Evolutionary conservation across 1,284 basidiomycete species (phyloP).

Genomic region (Ustilago cynodontis): DNA sequence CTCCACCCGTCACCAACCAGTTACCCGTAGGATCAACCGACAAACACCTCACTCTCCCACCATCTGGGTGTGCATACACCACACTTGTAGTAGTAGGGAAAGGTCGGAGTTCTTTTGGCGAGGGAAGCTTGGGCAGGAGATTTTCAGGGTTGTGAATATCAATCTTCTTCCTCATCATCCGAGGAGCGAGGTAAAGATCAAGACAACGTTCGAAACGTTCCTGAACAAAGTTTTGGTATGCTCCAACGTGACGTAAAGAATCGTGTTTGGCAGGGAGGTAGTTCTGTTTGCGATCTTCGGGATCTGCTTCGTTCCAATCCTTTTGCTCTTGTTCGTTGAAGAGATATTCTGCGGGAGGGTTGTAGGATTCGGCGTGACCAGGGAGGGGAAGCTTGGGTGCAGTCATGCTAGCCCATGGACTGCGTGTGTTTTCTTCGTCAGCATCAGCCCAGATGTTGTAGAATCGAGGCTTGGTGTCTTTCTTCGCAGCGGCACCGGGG

Average conservation of each 20-base stretch:
- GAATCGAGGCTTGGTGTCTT: constrained; percentile 79
- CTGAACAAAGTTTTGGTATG: constrained; percentile 90
- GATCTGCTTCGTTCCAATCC: constrained; percentile 86
- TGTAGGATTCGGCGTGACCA: constrained; percentile 94
- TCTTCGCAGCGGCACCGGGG: constrained; percentile 80
- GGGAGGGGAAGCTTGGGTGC: constrained; percentile 93
- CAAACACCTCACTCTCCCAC: constrained; percentile 79
- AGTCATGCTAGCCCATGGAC: constrained; percentile 74
- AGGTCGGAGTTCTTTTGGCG: constrained; percentile 88
- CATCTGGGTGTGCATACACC: constrained; percentile 78
- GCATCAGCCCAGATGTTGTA: constrained; percentile 88
- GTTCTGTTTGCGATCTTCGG: constrained; percentile 90
- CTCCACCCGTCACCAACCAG: constrained; percentile 93
- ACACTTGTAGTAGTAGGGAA: constrained; percentile 91
- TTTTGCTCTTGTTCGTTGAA: constrained; percentile 87
- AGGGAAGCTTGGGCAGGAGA: constrained; percentile 94
- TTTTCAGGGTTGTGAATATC: constrained; percentile 77
- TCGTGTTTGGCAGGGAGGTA: constrained; percentile 90
- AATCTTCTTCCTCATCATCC: constrained; percentile 74
- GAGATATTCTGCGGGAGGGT: constrained; percentile 96
- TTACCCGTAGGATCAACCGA: constrained; percentile 87
- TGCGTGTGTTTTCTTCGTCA: constrained; percentile 71
- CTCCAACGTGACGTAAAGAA: constrained; percentile 88
- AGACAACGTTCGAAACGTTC: constrained; percentile 94
- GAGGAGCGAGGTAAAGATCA: constrained; percentile 95